These are phyloP conservation scores for Phyllosticta citriasiana DNA, from an alignment of 2,329 filamentous ascomycete genomes.

Conservation along the genomic window DNA sequence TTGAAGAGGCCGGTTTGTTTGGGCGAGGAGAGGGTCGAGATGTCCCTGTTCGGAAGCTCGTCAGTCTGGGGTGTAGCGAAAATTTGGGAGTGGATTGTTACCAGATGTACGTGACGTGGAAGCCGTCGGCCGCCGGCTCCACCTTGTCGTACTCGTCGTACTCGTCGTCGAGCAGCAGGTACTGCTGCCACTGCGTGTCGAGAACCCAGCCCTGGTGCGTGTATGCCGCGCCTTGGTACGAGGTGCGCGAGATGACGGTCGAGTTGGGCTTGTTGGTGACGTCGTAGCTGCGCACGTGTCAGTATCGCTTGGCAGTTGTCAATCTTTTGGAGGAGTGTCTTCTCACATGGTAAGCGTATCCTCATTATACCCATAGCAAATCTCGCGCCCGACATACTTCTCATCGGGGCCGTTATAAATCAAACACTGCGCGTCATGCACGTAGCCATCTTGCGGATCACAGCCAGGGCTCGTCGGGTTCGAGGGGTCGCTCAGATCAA, in stretches of 20 bases:
- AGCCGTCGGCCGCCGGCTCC: slow-evolving; percentile 23
- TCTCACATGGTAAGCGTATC: slow-evolving; percentile 37
- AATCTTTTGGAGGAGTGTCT: not conserved
- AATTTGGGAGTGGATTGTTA: not conserved
- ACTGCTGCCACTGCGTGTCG: slow-evolving; percentile 25
- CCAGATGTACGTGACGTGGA: slow-evolving; percentile 32
- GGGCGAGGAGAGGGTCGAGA: slow-evolving; percentile 22
- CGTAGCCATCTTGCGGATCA: slow-evolving; percentile 46
- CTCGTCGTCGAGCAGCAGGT: slow-evolving; percentile 30
- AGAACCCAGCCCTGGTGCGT: slow-evolving; percentile 50
- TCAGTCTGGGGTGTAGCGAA: not conserved
- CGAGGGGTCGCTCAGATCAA: slow-evolving; percentile 45
- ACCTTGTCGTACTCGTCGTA: slow-evolving; percentile 30
- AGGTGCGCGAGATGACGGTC: slow-evolving; percentile 42
- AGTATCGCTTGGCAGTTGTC: not conserved
- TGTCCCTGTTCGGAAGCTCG: slow-evolving; percentile 14
- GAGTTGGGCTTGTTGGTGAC: slow-evolving; percentile 40
- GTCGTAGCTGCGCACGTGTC: slow-evolving; percentile 29
- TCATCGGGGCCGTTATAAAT: slow-evolving; percentile 44
- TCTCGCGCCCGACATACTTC: slow-evolving; percentile 39
- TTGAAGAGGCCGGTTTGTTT: slow-evolving; percentile 36
- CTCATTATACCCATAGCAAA: slow-evolving; percentile 50
- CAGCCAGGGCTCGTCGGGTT: slow-evolving; percentile 47
- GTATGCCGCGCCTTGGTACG: slow-evolving; percentile 48
- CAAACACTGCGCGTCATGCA: slow-evolving; percentile 53